These are phyloP conservation scores for Viola pubescens DNA, from an alignment of 441 rosid genomes.

Conservation along the genomic window DNA sequence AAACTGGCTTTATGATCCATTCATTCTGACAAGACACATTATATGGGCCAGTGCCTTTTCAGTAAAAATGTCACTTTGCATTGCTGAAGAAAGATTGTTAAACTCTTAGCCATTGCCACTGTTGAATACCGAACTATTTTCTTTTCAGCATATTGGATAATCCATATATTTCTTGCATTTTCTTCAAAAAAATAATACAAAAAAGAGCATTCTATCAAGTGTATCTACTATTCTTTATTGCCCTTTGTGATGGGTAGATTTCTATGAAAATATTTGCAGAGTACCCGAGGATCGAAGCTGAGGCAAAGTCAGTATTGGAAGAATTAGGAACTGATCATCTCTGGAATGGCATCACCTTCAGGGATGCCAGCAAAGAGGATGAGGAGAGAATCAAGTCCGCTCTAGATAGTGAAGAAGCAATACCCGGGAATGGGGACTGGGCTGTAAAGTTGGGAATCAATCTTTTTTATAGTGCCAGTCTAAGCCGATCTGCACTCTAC, in stretches of 20 bases:
- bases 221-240: background rate
- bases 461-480: constrained; percentile 81
- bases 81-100: no score
- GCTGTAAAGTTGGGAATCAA: constrained; percentile 85
- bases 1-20: no score
- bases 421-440: constrained; percentile 89
- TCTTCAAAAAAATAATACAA: background rate
- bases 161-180: no score
- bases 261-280: constrained; percentile 46
- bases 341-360: constrained; percentile 56
- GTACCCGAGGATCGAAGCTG: constrained; percentile 82
- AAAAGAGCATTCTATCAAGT: background rate
- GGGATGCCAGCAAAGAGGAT: constrained; percentile 63
- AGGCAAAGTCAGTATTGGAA: constrained; percentile 67
- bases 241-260: constrained; percentile 8
- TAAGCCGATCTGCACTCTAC: constrained; percentile 77
- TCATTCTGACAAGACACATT: no score
- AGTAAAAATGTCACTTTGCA: no score
- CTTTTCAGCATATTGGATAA: no score
- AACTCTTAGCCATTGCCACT: no score
- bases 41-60: no score
- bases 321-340: constrained; percentile 56
- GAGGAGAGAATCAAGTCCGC: constrained; percentile 62
- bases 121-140: no score
- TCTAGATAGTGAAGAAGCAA: constrained; percentile 69